Base-by-base conservation (phyloP, 192 early-diverging fungal genomes). In the Backusella tuberculispora region DNA sequence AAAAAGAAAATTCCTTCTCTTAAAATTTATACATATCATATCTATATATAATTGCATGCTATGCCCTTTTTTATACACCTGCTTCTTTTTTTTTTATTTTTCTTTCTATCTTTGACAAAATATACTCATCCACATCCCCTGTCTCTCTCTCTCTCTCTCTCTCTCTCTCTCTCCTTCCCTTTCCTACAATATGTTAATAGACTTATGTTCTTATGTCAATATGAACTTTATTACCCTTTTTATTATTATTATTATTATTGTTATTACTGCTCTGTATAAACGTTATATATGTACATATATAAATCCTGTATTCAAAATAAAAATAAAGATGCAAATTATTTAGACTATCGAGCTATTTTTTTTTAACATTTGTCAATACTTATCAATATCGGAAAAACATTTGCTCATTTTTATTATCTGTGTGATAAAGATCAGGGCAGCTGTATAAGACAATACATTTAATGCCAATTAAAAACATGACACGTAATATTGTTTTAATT, bases 1-100 rank as follows among this genome's bases (percentile, higher is more conserved):
- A 50, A 50, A 50, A 24, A 53, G 10, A 53, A 53, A 9, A 26
- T 19, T 24, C 26, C 26, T 19, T 24, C 9, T 19, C 53, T 60
- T 50, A 50, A 50, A 50, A 21, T 50, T 50, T 60, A 60, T 60
- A 60, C 53, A 60, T 60, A 60, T 13, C 21, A 60, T 60, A 60
- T 9, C 53, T 60, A 60, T 60, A 60, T 60, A 60, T 26, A 60
- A 60, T 26, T 26, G 53, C 21, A 60, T 60, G 53, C 53, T 60
- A 60, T 60, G 53, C 53, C 53, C n/a, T 21, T 53, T 53, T 53
- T 53, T 19, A 53, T 53, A 53, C 17, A 53, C 50, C 19, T 19
- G 8, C 50, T 53, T 53, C 21, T 17, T 60, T 7, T 50, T n/a
- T 17, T 60, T 60, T 56, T 9, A 19, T 56, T 17, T 60, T 60